Conservation (phyloP, 768 basidiomycete genomes). For the Boletellus emodensis region DNA sequence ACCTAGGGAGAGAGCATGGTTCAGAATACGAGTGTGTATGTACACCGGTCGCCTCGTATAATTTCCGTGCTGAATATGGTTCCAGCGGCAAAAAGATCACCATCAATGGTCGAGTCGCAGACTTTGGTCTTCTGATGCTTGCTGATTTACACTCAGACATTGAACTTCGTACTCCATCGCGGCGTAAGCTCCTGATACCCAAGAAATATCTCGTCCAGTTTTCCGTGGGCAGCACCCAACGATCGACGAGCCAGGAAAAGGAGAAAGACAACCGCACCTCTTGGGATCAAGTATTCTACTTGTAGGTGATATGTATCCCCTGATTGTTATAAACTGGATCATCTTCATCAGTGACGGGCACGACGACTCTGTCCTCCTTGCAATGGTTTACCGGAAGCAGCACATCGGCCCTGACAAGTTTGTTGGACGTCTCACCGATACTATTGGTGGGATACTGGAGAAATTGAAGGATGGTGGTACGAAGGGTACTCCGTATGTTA, state of each 20-base stretch:
- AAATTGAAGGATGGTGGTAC: slow-evolving; percentile 14
- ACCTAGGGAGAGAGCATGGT: neutral
- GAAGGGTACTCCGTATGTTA: neutral
- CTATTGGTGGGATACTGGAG: slow-evolving; percentile 7
- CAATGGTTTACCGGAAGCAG: slow-evolving; percentile 10
- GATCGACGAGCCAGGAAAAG: slow-evolving; percentile 12
- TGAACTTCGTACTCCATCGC: slow-evolving; percentile 7
- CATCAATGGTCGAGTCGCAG: slow-evolving; percentile 6
- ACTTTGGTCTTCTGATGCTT: neutral
- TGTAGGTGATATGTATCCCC: slow-evolving; percentile 7
- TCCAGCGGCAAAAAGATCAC: slow-evolving; percentile 9
- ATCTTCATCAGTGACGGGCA: slow-evolving; percentile 9
- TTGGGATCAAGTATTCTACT: slow-evolving; percentile 16
- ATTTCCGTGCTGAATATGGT: neutral
- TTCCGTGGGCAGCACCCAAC: slow-evolving; percentile 4
- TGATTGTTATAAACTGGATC: neutral
- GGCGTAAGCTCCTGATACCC: slow-evolving; percentile 1
- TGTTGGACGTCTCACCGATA: slow-evolving; percentile 10
- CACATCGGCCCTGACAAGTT: slow-evolving; percentile 5
- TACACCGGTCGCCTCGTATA: neutral
- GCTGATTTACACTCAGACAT: slow-evolving; percentile 3
- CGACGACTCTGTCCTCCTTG: slow-evolving; percentile 9
- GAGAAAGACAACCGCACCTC: slow-evolving; percentile 6
- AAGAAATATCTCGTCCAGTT: slow-evolving; percentile 13
- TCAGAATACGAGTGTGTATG: slow-evolving; percentile 6